A percentile compares a stretch with the other conserved stretches of the same genome.
These are phyloP conservation scores for Arxiozyma heterogenica DNA, from an alignment of 1,139 yeast genomes.

Conservation along the genomic window DNA sequence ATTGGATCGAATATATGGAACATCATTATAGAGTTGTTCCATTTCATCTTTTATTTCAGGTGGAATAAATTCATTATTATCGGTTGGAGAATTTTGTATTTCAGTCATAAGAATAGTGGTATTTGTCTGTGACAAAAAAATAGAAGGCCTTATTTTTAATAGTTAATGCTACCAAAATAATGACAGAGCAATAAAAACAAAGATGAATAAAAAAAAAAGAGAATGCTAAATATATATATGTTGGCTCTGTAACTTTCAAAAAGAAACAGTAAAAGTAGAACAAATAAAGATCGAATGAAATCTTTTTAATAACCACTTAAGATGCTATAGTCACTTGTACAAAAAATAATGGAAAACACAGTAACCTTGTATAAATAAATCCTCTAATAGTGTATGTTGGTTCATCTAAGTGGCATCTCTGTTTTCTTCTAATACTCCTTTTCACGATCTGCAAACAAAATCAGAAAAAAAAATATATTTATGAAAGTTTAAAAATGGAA, in stretches of 20 bases:
- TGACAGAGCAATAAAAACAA: background rate
- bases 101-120: background rate
- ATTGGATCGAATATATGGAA: conserved; percentile 50
- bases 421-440: no score
- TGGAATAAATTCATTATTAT: conserved; percentile 18
- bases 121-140: background rate
- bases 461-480: background rate
- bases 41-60: conserved; percentile 57
- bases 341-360: no score
- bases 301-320: background rate
- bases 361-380: background rate
- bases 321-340: background rate
- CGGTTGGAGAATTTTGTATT: conserved; percentile 5
- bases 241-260: background rate
- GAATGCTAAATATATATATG: no score
- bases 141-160: background rate
- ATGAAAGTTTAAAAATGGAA: background rate
- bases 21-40: conserved; percentile 50
- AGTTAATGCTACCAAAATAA: background rate
- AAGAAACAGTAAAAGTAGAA: no score
- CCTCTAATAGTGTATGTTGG: background rate
- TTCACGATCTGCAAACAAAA: background rate
- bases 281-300: background rate
- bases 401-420: background rate
- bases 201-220: no score